Percentiles rank a stretch among this genome's conserved stretches.
phyloP scores from a whole-genome alignment of 768 basidiomycete species.

The Russula olivacea region DNA sequence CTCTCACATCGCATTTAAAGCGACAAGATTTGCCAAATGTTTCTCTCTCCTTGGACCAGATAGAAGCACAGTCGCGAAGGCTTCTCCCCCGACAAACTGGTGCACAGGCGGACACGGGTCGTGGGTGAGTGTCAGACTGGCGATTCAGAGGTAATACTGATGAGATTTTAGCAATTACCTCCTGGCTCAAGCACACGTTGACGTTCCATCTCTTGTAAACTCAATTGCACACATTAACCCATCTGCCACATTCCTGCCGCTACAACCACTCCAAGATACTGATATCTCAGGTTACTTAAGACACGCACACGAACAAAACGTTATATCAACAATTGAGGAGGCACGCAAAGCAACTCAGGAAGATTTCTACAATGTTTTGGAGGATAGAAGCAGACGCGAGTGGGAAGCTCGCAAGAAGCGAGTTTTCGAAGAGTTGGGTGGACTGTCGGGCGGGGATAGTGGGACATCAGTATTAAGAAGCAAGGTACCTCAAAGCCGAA shows the following conservation, averaged over 20 bases:
- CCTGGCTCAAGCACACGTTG: slow-evolving; percentile 89
- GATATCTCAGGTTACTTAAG: slow-evolving; percentile 91
- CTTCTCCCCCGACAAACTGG: slow-evolving; percentile 70
- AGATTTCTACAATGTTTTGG: slow-evolving; percentile 76
- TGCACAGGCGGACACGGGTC: slow-evolving; percentile 57
- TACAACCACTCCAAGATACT: slow-evolving; percentile 91
- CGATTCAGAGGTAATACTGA: slow-evolving; percentile 9
- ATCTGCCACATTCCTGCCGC: slow-evolving; percentile 74
- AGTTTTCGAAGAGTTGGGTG: slow-evolving; percentile 86
- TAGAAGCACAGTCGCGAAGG: slow-evolving; percentile 86
- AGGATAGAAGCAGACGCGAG: slow-evolving; percentile 66
- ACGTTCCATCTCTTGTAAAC: slow-evolving; percentile 78
- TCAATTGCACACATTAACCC: slow-evolving; percentile 83
- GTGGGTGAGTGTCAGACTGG: slow-evolving; percentile 49
- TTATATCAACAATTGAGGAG: slow-evolving; percentile 92
- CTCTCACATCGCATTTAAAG: slow-evolving; percentile 70
- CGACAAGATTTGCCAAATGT: slow-evolving; percentile 82
- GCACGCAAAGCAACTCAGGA: slow-evolving; percentile 78
- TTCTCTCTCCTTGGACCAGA: slow-evolving; percentile 86
- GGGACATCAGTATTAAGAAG: slow-evolving; percentile 53
- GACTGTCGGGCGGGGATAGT: slow-evolving; percentile 51
- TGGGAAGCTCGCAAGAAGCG: slow-evolving; percentile 90
- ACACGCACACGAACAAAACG: slow-evolving; percentile 91
- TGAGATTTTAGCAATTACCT: slow-evolving; percentile 65
- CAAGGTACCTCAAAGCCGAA: slow-evolving; percentile 56